These are phyloP conservation scores for Takashimella koratensis DNA, from an alignment of 1,284 basidiomycete genomes.

Conservation along the genomic window DNA sequence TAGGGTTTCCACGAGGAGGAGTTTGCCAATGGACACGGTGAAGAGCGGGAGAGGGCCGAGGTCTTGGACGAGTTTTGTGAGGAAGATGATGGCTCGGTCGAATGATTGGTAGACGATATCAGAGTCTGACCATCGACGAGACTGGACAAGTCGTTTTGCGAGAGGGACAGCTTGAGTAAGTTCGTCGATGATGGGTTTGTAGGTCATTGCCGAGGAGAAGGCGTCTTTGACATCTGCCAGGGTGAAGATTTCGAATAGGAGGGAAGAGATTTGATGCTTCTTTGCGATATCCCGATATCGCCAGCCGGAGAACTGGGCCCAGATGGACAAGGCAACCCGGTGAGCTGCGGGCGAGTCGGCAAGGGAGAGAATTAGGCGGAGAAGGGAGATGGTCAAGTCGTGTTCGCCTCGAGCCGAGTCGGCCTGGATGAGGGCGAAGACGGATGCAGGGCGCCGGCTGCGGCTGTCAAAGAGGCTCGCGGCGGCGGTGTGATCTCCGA, in stretches of 20 bases:
- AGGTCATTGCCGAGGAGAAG: slow-evolving; percentile 38
- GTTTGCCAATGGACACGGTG: slow-evolving; percentile 19
- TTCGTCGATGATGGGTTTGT: slow-evolving; percentile 38
- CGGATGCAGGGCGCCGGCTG: slow-evolving; percentile 25
- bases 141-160: slow-evolving; percentile 19
- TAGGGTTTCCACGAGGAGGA: slow-evolving; percentile 34
- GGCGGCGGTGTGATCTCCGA: slow-evolving; percentile 23
- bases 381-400: slow-evolving; percentile 27
- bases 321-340: slow-evolving; percentile 33
- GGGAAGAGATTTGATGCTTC: slow-evolving; percentile 31
- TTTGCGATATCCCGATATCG: slow-evolving; percentile 31
- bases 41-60: slow-evolving; percentile 27
- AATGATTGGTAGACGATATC: slow-evolving; percentile 26
- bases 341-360: slow-evolving; percentile 28
- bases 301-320: slow-evolving; percentile 39
- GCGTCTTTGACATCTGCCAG: slow-evolving; percentile 22
- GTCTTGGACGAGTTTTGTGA: slow-evolving; percentile 30
- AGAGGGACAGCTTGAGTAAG: slow-evolving; percentile 30
- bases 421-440: slow-evolving; percentile 26
- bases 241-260: slow-evolving; percentile 29
- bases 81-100: slow-evolving; percentile 24
- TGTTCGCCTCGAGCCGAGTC: slow-evolving; percentile 34
- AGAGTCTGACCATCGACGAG: slow-evolving; percentile 25
- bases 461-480: slow-evolving; percentile 38
- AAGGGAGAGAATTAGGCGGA: slow-evolving; percentile 34